A percentile compares a stretch with the other conserved stretches of the same genome.
Evolutionary conservation across 2,329 filamentous ascomycete species (phyloP).

Genomic region (Domatiomyces globalis): DNA sequence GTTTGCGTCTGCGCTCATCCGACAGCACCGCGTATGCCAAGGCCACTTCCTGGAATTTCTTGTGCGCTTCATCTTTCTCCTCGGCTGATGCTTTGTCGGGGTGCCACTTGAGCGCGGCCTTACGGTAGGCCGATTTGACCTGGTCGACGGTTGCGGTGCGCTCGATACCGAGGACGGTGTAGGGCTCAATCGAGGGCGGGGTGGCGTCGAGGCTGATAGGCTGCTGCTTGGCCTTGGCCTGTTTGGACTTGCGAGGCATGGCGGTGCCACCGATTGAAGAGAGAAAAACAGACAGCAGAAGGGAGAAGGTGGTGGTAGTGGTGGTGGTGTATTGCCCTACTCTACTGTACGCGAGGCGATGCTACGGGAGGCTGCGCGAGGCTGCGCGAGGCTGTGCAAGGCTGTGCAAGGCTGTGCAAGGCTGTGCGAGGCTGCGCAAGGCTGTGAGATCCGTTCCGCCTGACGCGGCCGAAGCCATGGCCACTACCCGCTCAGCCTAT

Average conservation of each 20-base stretch:
- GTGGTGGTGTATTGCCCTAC: too few species aligned
- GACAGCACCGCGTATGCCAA: constrained; percentile 91
- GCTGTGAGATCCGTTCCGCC: background rate
- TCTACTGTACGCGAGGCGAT: too few species aligned
- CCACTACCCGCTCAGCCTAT: too few species aligned
- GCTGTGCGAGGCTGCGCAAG: too few species aligned
- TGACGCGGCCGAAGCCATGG: too few species aligned
- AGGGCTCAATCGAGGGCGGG: constrained; percentile 60
- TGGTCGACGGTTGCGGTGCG: constrained; percentile 59
- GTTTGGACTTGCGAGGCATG: constrained; percentile 12
- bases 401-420: too few species aligned
- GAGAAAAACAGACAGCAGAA: background rate
- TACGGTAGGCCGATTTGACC: constrained; percentile 76
- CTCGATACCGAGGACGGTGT: constrained; percentile 60
- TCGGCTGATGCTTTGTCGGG: constrained; percentile 67
- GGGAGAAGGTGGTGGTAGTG: too few species aligned
- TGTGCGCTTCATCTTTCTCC: constrained; percentile 58
- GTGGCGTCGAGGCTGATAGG: constrained; percentile 44
- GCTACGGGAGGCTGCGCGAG: too few species aligned
- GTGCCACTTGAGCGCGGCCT: constrained; percentile 66
- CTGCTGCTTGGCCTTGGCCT: constrained; percentile 24
- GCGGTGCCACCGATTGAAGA: background rate
- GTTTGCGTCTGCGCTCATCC: constrained; percentile 61
- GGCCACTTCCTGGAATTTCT: constrained; percentile 75
- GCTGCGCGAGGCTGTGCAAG: too few species aligned